Conservation (phyloP, 129 eudicot genomes). For the Scalesia atractyloides region DNA sequence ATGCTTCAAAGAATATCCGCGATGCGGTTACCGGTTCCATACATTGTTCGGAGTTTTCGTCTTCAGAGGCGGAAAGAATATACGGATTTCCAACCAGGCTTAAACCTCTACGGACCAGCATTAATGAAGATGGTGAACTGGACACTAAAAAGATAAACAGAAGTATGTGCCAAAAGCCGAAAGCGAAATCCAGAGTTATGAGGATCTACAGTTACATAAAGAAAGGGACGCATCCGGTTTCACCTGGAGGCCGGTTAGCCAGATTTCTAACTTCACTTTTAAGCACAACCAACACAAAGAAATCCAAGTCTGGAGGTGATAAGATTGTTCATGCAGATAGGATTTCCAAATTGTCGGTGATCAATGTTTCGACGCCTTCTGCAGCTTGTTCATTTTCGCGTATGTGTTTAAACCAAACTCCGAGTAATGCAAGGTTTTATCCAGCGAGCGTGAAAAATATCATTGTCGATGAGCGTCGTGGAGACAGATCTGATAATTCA, state of each 20-base stretch:
- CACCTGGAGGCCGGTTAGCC: conserved; percentile 73
- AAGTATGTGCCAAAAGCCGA: background rate
- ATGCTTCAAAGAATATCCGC: no score
- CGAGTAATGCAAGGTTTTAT: conserved; percentile 49
- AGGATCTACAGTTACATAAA: conserved; percentile 70
- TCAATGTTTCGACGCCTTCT: conserved; percentile 45
- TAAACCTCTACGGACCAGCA: conserved; percentile 59
- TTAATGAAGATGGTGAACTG: conserved; percentile 9
- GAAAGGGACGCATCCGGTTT: conserved; percentile 71
- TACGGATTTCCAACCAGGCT: conserved; percentile 42
- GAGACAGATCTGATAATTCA: conserved; percentile 10
- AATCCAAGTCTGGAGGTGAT: conserved; percentile 30
- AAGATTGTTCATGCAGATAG: conserved; percentile 14
- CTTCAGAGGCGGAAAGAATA: conserved; percentile 48
- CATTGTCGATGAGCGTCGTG: conserved; percentile 48
- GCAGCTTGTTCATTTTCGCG: conserved; percentile 69
- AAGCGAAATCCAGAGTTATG: conserved; percentile 51
- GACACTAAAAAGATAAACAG: background rate
- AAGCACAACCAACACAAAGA: conserved; percentile 40
- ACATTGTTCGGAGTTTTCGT: conserved; percentile 19
- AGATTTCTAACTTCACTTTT: conserved; percentile 67
- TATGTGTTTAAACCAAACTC: conserved; percentile 65
- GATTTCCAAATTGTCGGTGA: conserved; percentile 33
- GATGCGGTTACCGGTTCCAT: conserved; percentile 40
- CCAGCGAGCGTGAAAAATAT: conserved; percentile 39